These are phyloP conservation scores for Arthrobotrys pseudoclavata DNA, from an alignment of 2,329 filamentous ascomycete species.

Conservation along the genomic window DNA sequence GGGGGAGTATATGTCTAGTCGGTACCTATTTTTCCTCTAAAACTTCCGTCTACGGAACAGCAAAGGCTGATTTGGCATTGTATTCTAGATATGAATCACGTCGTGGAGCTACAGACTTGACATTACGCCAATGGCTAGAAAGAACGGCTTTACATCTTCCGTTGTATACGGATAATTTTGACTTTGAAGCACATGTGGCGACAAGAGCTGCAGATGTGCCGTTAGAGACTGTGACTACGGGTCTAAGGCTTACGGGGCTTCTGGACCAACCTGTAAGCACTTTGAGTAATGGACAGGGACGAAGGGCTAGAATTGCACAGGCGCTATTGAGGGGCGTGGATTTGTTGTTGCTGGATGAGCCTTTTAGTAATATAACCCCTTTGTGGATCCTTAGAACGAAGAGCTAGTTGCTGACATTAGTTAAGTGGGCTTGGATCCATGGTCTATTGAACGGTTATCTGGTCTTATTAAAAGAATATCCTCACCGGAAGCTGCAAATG, in stretches of 20 bases:
- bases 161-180: slow-evolving; percentile 70
- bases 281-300: slow-evolving; percentile 91
- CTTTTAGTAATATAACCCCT: slow-evolving; percentile 76
- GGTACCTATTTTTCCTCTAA: slow-evolving; percentile 35
- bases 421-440: slow-evolving; percentile 85
- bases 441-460: slow-evolving; percentile 79
- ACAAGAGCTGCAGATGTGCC: slow-evolving; percentile 68
- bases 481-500: slow-evolving; percentile 23
- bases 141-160: slow-evolving; percentile 86
- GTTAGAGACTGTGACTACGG: slow-evolving; percentile 75
- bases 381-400: slow-evolving; percentile 26
- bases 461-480: slow-evolving; percentile 68
- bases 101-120: slow-evolving; percentile 88
- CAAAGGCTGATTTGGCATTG: slow-evolving; percentile 70
- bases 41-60: neutral
- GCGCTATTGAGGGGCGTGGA: slow-evolving; percentile 84
- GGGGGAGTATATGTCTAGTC: slow-evolving; percentile 63
- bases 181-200: slow-evolving; percentile 62
- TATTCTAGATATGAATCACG: slow-evolving; percentile 90
- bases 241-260: slow-evolving; percentile 78
- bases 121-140: slow-evolving; percentile 81
- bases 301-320: slow-evolving; percentile 87
- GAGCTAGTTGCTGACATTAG: slow-evolving; percentile 42
- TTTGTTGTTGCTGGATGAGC: slow-evolving; percentile 88
- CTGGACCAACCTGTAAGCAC: slow-evolving; percentile 87